Percentiles rank a stretch among this genome's conserved stretches.
Evolutionary conservation across 2,329 filamentous ascomycete genomes (phyloP).

Genomic region (Calycina marina): DNA sequence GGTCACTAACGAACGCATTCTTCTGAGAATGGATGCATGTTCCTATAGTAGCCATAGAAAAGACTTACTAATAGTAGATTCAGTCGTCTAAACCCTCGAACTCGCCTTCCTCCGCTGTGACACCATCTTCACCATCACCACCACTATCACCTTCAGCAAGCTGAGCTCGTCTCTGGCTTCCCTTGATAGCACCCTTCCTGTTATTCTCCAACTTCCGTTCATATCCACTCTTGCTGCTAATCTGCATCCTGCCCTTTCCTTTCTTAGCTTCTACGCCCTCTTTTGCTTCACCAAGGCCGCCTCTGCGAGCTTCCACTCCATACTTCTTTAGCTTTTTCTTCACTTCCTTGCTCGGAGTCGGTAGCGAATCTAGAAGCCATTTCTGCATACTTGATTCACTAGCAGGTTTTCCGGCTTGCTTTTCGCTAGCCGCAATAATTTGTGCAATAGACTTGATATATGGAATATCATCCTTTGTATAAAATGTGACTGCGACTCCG

Average conservation of each 20-base stretch:
- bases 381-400: conserved; percentile 51
- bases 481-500: conserved; percentile 83
- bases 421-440: conserved; percentile 74
- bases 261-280: conserved; percentile 17
- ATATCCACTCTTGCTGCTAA: conserved; percentile 72
- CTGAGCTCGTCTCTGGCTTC: conserved; percentile 36
- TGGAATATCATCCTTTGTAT: conserved; percentile 87
- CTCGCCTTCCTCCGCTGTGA: conserved; percentile 17
- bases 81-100: conserved; percentile 36
- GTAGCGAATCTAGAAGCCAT: conserved; percentile 81
- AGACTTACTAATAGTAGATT: not conserved
- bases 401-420: conserved; percentile 41
- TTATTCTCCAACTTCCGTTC: conserved; percentile 57
- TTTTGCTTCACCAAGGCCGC: conserved; percentile 25
- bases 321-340: conserved; percentile 68
- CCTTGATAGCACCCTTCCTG: conserved; percentile 43
- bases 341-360: conserved; percentile 69
- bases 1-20: too few species aligned
- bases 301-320: conserved; percentile 61
- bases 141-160: conserved; percentile 26
- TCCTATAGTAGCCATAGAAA: too few species aligned
- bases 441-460: conserved; percentile 86
- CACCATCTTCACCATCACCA: conserved; percentile 17
- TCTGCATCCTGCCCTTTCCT: conserved; percentile 33
- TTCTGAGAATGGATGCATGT: too few species aligned